Evolutionary conservation across 1,139 yeast species (phyloP), one percentile per base, ranked within the genome.

Genomic region (Candida freyschussii): DNA sequence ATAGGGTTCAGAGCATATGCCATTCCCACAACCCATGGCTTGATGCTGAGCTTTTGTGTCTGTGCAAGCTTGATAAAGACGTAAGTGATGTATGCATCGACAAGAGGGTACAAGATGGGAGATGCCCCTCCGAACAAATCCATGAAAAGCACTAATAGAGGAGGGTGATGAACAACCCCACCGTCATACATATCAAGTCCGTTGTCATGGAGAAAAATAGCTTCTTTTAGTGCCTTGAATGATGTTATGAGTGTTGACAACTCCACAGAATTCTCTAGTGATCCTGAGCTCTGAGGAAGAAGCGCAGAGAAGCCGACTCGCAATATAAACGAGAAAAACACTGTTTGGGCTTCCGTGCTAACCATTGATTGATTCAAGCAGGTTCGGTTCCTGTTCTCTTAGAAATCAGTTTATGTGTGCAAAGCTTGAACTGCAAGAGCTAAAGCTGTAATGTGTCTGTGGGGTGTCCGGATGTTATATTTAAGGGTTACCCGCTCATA

Each of bases 151-250:
- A 81, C 63, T 9, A 75, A 44, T 21, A 89, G 54, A 1, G 96
- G 96, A 5, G 94, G 71, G 52, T 86, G 94, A 55, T 87, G 93
- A 29, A 82, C 85, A 19, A 85, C 78, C 2, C 95, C 95, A 13
- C 95, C 95, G 39, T 75, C 76, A 50, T 87, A 89, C 6, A 89
- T 75, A 38, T 79, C 70, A 30, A 81, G 65, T 11, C 69, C 68
- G 43, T 77, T 71, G n/a, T 66, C 57, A 36, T 75, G 60, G 41
- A 84, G 72, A 53, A 73, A 87, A 28, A 86, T 66, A 8, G 96
- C 96, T 56, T 91, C 98, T 50, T 73, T 65, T 30, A 93, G 48
- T n/a, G 73, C 60, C 37, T 64, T 69, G 56, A 68, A 81, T 24
- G 93, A 80, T 34, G 79, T 72, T 13, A 81, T 64, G 0, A 94